Conservation (phyloP, 345 rosid genomes). For the Gossypium bickii region DNA sequence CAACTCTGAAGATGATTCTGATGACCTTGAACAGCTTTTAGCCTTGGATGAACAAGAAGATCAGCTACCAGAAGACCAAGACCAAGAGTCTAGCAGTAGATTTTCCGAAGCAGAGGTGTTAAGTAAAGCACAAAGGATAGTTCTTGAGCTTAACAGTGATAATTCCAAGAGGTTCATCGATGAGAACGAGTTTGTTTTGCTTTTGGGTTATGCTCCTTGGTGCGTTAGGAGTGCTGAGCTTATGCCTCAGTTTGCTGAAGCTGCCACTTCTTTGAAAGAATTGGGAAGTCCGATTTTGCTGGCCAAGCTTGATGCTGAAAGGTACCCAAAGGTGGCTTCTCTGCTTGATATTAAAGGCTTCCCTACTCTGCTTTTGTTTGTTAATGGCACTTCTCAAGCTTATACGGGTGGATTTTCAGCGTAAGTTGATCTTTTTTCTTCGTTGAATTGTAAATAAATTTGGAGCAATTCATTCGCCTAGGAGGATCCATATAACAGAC, state of each 20-base stretch:
- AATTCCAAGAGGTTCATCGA: slow-evolving; percentile 42
- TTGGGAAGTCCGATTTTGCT: slow-evolving; percentile 51
- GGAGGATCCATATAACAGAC: background rate
- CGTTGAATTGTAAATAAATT: background rate
- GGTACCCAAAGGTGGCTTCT: slow-evolving; percentile 65
- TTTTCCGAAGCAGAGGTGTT: slow-evolving; percentile 67
- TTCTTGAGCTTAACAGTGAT: slow-evolving; percentile 61
- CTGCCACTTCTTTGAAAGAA: slow-evolving; percentile 69
- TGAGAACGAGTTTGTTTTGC: slow-evolving; percentile 58
- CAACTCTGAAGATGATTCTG: slow-evolving; percentile 16
- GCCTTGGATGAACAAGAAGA: slow-evolving; percentile 61
- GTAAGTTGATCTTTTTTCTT: slow-evolving; percentile 35
- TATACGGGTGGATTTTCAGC: slow-evolving; percentile 73
- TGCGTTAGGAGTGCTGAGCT: slow-evolving; percentile 82
- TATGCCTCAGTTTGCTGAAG: slow-evolving; percentile 84
- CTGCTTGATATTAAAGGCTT: slow-evolving; percentile 61
- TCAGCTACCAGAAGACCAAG: slow-evolving; percentile 19
- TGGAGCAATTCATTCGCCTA: background rate
- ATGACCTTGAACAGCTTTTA: slow-evolving; percentile 55
- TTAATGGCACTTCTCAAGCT: slow-evolving; percentile 60
- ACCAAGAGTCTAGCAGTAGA: slow-evolving; percentile 22
- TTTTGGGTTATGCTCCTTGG: slow-evolving; percentile 92
- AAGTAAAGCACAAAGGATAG: slow-evolving; percentile 73
- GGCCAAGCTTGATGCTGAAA: slow-evolving; percentile 86
- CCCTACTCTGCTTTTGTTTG: slow-evolving; percentile 74